These are phyloP conservation scores for Triadica sebifera DNA, from an alignment of 345 rosid species.

Conservation along the genomic window DNA sequence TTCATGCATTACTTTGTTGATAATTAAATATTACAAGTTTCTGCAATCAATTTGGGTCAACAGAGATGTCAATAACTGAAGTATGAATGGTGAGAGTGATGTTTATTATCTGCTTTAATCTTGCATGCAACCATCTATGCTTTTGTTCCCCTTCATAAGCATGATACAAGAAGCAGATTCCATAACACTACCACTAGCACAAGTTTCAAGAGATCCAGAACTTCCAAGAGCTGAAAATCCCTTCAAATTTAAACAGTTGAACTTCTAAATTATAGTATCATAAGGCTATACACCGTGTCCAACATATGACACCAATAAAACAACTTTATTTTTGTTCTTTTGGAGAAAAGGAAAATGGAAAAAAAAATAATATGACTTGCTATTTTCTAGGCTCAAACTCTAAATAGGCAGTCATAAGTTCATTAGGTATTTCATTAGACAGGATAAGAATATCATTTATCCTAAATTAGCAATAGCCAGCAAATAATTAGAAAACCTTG, in stretches of 20 bases:
- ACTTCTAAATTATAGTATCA: neutral
- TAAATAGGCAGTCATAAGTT: neutral
- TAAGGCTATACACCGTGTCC: neutral
- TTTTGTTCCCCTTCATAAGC: too few species aligned
- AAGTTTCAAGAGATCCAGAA: neutral
- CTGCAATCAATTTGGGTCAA: too few species aligned
- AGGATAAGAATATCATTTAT: neutral
- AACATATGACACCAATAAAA: neutral
- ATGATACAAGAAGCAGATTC: too few species aligned
- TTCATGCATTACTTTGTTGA: too few species aligned
- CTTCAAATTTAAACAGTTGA: neutral
- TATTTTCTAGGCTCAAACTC: neutral
- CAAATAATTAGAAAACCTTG: neutral
- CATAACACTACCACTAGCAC: too few species aligned
- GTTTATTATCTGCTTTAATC: too few species aligned
- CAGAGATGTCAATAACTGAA: too few species aligned
- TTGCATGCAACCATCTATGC: too few species aligned
- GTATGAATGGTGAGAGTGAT: too few species aligned
- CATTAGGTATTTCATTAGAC: neutral
- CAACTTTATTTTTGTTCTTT: neutral
- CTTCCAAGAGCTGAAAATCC: neutral
- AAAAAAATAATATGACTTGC: neutral
- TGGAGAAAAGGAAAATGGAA: neutral
- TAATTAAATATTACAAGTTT: too few species aligned
- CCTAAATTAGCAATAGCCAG: neutral